Conservation (phyloP, 108 stramenopile species). For the Cyclostephanos invisitatus region DNA sequence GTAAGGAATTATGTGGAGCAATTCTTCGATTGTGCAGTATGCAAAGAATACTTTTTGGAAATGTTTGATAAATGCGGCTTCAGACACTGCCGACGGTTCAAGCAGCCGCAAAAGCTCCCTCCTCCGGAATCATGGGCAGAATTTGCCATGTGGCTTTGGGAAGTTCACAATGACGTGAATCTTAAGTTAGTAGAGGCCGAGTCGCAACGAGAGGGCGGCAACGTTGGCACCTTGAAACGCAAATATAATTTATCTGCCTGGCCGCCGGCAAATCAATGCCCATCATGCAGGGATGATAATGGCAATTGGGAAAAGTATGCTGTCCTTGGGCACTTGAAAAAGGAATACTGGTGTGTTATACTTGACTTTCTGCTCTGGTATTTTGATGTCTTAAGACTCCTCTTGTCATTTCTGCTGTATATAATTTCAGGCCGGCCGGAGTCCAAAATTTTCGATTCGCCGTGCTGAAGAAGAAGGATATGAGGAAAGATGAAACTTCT, state of each 20-base stretch:
- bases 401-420: not conserved
- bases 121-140: slow-evolving; percentile 59
- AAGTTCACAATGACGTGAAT: slow-evolving; percentile 81
- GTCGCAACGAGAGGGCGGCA: slow-evolving; percentile 30
- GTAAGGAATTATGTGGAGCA: slow-evolving; percentile 62
- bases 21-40: slow-evolving; percentile 80
- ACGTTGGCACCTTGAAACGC: slow-evolving; percentile 20
- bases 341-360: slow-evolving; percentile 45
- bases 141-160: slow-evolving; percentile 72
- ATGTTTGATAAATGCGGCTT: slow-evolving; percentile 69
- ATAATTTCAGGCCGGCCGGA: slow-evolving; percentile 38
- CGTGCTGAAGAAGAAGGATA: slow-evolving; percentile 51
- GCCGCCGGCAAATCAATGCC: slow-evolving; percentile 53
- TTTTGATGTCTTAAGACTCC: not conserved
- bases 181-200: slow-evolving; percentile 51
- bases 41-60: slow-evolving; percentile 65
- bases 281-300: slow-evolving; percentile 48
- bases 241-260: slow-evolving; percentile 44
- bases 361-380: not conserved
- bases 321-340: slow-evolving; percentile 44
- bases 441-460: slow-evolving; percentile 58
- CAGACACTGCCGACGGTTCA: slow-evolving; percentile 69
- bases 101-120: slow-evolving; percentile 38
- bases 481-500: slow-evolving; percentile 7
- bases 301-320: slow-evolving; percentile 54